These are phyloP conservation scores for Rhizophora mangle DNA, from an alignment of 345 rosid genomes.

Conservation along the genomic window DNA sequence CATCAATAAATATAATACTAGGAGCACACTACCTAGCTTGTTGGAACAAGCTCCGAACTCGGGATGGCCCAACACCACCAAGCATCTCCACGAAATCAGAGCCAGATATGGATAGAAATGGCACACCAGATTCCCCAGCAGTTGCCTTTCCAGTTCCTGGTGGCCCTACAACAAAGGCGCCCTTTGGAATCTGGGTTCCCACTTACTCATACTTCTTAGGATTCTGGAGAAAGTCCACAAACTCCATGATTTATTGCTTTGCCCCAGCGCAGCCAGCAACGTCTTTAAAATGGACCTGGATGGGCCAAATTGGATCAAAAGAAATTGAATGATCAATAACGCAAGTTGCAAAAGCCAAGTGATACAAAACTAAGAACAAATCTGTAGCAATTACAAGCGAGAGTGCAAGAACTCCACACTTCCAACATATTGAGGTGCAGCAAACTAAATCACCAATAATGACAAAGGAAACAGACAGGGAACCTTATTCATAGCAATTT, in stretches of 20 bases:
- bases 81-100: constrained; percentile 43
- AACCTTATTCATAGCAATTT: constrained; percentile 90
- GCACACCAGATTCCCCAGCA: constrained; percentile 42
- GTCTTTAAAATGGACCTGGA: constrained; percentile 48
- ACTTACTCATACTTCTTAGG: constrained; percentile 36
- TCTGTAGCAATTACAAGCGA: neutral
- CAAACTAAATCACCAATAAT: neutral
- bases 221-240: constrained; percentile 62
- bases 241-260: constrained; percentile 61
- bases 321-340: neutral
- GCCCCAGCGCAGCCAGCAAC: constrained; percentile 47
- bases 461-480: constrained; percentile 23
- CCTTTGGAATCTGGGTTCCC: constrained; percentile 45
- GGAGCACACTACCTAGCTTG: constrained; percentile 45
- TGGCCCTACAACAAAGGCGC: constrained; percentile 43
- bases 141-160: constrained; percentile 47
- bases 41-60: constrained; percentile 40
- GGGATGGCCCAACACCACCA: constrained; percentile 45
- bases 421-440: constrained; percentile 6
- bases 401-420: neutral
- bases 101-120: constrained; percentile 34
- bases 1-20: constrained; percentile 41
- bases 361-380: neutral
- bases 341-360: neutral
- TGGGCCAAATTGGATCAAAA: neutral